Evolutionary conservation across 495 filamentous ascomycete species (phyloP), one percentile per base, ranked within the genome.

Genomic region (Parmelia sp.): DNA sequence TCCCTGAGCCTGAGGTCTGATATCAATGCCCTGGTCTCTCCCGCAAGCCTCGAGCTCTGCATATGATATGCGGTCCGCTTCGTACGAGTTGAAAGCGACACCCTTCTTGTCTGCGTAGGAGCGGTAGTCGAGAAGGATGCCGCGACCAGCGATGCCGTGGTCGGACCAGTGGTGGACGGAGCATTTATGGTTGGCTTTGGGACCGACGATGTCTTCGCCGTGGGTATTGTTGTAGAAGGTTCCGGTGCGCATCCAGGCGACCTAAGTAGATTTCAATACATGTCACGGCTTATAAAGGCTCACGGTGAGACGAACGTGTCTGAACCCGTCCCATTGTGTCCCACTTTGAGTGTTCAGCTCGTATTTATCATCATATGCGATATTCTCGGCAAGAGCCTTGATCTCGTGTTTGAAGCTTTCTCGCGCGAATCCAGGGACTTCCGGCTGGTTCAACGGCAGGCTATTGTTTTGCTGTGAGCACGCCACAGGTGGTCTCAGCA

Each of bases 291-390:
- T 40, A n/a, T 40, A 12, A 3, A 6, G 3, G 8, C 12, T 40
- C 39, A 40, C 9, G 57, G n/a, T 6, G 11, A 36, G 33, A 68
- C 70, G 40, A 73, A 83, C 80, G 69, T 90, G 88, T 57, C 86
- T 77, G n/a, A 91, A 79, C 25, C 87, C 86, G 69, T 92, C 89
- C 89, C 89, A 91, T 73, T 93, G 89, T 5, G 85, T 88, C 33
- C 83, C 83, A 68, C 84, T 82, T 70, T 92, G 89, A 0, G 89
- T 90, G 72, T 92, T 92, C 73, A 91, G 80, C 33, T 82, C 79
- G 64, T 90, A 86, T 63, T 88, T 79, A 66, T 90, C 88, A 66
- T 89, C 86, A 62, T 86, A 84, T 4, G 80, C 82, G 15, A 79
- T 51, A n/a, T 77, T 78, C 39, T 77, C 74, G 0, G 68, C 63